A percentile compares a stretch with the other conserved stretches of the same genome.
Conservation (phyloP, 768 basidiomycete species). For the Symmetrospora coprosmae region DNA sequence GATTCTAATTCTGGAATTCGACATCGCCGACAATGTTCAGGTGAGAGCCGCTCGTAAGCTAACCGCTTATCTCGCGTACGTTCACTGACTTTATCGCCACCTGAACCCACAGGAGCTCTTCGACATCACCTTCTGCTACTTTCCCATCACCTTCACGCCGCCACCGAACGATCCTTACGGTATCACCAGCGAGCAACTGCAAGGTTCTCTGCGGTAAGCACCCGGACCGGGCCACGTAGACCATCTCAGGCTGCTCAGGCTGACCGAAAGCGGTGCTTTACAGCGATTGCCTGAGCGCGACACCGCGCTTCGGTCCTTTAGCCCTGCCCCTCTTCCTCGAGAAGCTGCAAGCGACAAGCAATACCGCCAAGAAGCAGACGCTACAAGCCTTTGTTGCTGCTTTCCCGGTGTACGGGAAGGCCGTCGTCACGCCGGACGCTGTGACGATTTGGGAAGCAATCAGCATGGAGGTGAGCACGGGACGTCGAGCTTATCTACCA, state of each 20-base stretch:
- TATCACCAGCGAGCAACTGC: constrained; percentile 75
- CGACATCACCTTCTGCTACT: constrained; percentile 93
- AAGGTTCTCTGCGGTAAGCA: constrained; percentile 48
- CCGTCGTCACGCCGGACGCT: constrained; percentile 49
- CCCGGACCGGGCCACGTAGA: not conserved
- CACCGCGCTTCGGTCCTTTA: constrained; percentile 64
- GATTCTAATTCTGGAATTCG: constrained; percentile 78
- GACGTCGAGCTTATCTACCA: not conserved
- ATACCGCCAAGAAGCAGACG: constrained; percentile 77
- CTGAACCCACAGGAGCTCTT: constrained; percentile 54
- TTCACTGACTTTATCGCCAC: not conserved
- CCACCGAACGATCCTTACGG: constrained; percentile 87
- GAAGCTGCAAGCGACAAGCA: constrained; percentile 69
- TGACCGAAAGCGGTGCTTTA: not conserved
- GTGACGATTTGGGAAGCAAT: constrained; percentile 76
- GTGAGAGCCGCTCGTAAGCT: constrained; percentile 41
- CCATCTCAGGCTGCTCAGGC: constrained; percentile 8
- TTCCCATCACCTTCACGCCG: constrained; percentile 90
- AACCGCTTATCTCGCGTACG: not conserved
- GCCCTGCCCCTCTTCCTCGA: constrained; percentile 82
- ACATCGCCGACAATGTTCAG: constrained; percentile 59
- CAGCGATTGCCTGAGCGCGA: constrained; percentile 60
- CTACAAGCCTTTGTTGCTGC: constrained; percentile 61
- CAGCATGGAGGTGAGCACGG: constrained; percentile 59
- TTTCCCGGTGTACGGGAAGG: constrained; percentile 69